phyloP scores from a whole-genome alignment of 306 rosid genomes.

The Hippophae gyantsensis region DNA sequence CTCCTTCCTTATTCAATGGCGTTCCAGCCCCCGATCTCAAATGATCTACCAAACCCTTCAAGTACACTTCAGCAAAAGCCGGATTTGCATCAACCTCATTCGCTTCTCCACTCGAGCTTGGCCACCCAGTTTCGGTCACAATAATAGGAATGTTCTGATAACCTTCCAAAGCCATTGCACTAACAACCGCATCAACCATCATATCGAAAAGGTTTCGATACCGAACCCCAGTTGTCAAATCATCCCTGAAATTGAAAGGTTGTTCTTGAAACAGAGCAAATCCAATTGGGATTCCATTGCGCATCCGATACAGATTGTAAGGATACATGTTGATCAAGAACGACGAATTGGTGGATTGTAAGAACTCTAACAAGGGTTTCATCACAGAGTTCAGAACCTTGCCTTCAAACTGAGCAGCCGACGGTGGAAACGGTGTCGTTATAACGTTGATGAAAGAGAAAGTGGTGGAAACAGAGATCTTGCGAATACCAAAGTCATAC shows the following conservation, averaged over 20 bases:
- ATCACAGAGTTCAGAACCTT: conserved; percentile 25
- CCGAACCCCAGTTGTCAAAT: conserved; percentile 58
- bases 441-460: conserved; percentile 52
- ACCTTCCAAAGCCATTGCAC: conserved; percentile 59
- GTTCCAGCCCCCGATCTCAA: conserved; percentile 55
- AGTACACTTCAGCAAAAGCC: conserved; percentile 61
- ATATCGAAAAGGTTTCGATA: conserved; percentile 71
- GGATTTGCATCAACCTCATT: conserved; percentile 54
- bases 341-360: conserved; percentile 63
- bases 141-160: conserved; percentile 46
- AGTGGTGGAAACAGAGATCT: conserved; percentile 61
- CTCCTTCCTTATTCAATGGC: conserved; percentile 65
- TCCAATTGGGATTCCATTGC: conserved; percentile 56
- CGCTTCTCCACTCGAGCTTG: conserved; percentile 32
- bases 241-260: conserved; percentile 74
- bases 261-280: conserved; percentile 61
- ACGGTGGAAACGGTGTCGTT: conserved; percentile 62
- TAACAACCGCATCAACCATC: conserved; percentile 63
- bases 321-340: conserved; percentile 78
- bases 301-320: conserved; percentile 56
- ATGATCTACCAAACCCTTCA: conserved; percentile 51
- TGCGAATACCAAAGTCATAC: conserved; percentile 55
- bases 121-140: conserved; percentile 92
- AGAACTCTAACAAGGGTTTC: conserved; percentile 57
- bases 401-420: conserved; percentile 52